phyloP scores from a whole-genome alignment of 306 rosid genomes.

The Clitoria ternatea region DNA sequence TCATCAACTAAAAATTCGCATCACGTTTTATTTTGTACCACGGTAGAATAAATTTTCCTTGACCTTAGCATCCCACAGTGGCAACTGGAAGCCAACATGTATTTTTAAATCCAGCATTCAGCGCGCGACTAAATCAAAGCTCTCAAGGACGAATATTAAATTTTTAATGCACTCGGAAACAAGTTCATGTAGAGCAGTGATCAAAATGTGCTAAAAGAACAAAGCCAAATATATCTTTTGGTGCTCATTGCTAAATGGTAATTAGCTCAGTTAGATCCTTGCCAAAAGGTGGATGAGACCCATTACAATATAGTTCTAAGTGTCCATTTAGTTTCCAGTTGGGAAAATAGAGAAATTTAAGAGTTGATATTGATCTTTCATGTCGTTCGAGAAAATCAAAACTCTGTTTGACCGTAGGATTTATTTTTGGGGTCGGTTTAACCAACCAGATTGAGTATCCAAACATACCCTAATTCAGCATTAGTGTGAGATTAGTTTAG shows the following conservation, averaged over 20 bases:
- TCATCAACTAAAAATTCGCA: constrained; percentile 11
- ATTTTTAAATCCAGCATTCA: background rate
- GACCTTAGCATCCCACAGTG: background rate
- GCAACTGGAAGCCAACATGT: background rate
- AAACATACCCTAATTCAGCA: no score
- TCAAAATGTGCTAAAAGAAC: background rate
- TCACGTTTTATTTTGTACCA: background rate
- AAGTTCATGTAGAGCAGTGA: background rate
- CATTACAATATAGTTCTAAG: background rate
- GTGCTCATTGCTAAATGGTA: background rate
- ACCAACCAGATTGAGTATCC: no score
- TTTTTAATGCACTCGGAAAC: background rate
- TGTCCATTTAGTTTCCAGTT: no score
- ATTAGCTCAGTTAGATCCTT: background rate
- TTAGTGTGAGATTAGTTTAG: background rate
- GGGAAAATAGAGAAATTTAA: no score
- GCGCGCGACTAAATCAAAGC: constrained; percentile 12
- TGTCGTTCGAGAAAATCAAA: no score
- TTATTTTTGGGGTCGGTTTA: no score
- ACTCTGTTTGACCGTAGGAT: no score
- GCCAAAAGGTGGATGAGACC: background rate
- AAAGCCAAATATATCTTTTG: background rate
- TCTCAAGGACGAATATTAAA: background rate
- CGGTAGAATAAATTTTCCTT: background rate
- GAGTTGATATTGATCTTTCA: no score